Evolutionary conservation across 1,139 yeast genomes (phyloP).

Genomic region (Kodamaea derodonti): DNA sequence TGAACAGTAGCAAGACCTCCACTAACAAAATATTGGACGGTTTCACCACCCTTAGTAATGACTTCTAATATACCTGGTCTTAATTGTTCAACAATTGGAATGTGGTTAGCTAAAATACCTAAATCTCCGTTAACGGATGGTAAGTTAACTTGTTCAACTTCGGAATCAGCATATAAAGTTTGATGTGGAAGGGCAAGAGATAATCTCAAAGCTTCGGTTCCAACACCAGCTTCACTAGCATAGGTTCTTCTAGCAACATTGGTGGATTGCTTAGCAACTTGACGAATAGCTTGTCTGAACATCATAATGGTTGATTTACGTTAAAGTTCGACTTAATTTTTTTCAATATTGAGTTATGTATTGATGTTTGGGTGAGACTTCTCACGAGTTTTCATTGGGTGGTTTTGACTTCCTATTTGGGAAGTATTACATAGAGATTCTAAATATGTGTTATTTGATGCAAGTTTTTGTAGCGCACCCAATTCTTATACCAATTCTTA

Average conservation of each 20-base stretch:
- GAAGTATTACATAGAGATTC: too few species aligned
- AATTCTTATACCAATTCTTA: too few species aligned
- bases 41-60: conserved; percentile 71
- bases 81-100: conserved; percentile 95
- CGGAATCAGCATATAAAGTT: conserved; percentile 49
- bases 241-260: conserved; percentile 71
- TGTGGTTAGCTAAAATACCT: conserved; percentile 98
- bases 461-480: too few species aligned
- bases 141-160: conserved; percentile 85
- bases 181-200: conserved; percentile 90
- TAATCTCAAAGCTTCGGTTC: conserved; percentile 76
- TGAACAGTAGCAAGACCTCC: conserved; percentile 98
- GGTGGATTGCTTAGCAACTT: conserved; percentile 62
- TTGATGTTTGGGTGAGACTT: neutral
- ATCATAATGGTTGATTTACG: conserved; percentile 26
- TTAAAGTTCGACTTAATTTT: conserved; percentile 1
- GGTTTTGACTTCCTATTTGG: conserved; percentile 26
- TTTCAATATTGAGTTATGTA: neutral
- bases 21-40: conserved; percentile 82
- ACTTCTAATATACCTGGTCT: conserved; percentile 95
- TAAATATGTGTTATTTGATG: too few species aligned
- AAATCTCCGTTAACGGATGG: conserved; percentile 96
- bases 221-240: conserved; percentile 74
- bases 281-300: conserved; percentile 70
- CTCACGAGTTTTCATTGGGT: conserved; percentile 25